Evolutionary conservation across 371 early-diverging fungal genomes (phyloP), one percentile per base, ranked within the genome.

Genomic region (Mortierella sp.): DNA sequence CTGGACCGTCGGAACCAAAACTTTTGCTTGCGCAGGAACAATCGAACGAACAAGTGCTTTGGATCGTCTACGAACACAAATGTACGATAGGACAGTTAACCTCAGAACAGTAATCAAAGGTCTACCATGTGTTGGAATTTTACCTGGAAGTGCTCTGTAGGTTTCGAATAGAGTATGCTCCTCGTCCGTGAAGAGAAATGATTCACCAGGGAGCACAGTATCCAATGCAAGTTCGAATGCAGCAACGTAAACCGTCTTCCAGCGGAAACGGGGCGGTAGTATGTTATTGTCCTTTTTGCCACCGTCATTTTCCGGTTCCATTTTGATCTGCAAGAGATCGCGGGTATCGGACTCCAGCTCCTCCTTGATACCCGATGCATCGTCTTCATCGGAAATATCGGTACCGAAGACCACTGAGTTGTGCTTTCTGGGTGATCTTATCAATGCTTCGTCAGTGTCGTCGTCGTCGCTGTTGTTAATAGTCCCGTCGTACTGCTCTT

Each of bases 21-120:
- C 32, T 79, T 71, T 56, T 80, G 85, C 27, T 87, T 91, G 43
- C 92, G 83, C 78, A 90, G 80, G 54, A 86, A 85, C 5, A 92
- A 75, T 12, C 91, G 84, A 15, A 89, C 88, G 68, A 87, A 85
- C 8, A 92, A 58, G 64, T 90, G 83, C 51, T 82, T 81, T 24
- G 87, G 63, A 28, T 84, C 84, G 26, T 72, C 87, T 85, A 61
- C 23, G 15, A 23, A 8, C n/a, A 37, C 37, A 34, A 34, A n/a
- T n/a, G n/a, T n/a, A n/a, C n/a, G n/a, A n/a, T n/a, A n/a, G n/a
- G n/a, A n/a, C n/a, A n/a, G n/a, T n/a, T 14, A 34, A 32, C 15
- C n/a, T 19, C 11, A 19, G 17, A 8, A 6, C 4, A 44, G 15
- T 28, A 3, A 37, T 9, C 44, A 34, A 37, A 5, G 8, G 34